Percentiles rank a stretch among this genome's conserved stretches.
Conservation (phyloP, 306 rosid genomes). For the Cucumis hystrix region DNA sequence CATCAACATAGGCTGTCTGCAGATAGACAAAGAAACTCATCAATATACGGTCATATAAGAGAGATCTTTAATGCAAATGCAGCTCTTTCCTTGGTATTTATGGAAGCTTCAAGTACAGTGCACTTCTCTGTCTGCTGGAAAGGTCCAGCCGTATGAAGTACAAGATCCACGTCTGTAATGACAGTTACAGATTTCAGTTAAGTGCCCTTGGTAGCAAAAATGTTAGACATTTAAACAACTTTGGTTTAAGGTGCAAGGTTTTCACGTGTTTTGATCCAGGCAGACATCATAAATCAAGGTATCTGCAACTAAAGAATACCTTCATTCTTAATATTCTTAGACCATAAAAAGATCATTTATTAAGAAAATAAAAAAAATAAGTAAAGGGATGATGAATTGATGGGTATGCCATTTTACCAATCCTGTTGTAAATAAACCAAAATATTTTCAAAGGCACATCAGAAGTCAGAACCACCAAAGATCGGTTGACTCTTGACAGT, state of each 20-base stretch:
- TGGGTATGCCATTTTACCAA: background rate
- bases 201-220: background rate
- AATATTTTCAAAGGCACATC: background rate
- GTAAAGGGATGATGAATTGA: background rate
- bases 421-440: background rate
- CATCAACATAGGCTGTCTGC: conserved; percentile 86
- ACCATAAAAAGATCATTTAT: background rate
- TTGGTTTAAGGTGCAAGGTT: background rate
- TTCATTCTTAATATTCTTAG: background rate
- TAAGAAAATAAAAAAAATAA: background rate
- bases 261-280: background rate
- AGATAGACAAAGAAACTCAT: conserved; percentile 6
- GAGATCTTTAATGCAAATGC: background rate
- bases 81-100: conserved; percentile 50
- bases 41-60: background rate
- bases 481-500: background rate
- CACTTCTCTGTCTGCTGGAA: conserved; percentile 71
- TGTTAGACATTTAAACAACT: background rate
- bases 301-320: background rate
- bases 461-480: background rate
- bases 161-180: conserved; percentile 73
- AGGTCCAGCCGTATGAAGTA: conserved; percentile 92
- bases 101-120: conserved; percentile 80
- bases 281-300: background rate
- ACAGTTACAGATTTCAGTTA: conserved; percentile 13